Evolutionary conservation across 2,329 filamentous ascomycete genomes (phyloP).

Genomic region (Nothophoma quercina): DNA sequence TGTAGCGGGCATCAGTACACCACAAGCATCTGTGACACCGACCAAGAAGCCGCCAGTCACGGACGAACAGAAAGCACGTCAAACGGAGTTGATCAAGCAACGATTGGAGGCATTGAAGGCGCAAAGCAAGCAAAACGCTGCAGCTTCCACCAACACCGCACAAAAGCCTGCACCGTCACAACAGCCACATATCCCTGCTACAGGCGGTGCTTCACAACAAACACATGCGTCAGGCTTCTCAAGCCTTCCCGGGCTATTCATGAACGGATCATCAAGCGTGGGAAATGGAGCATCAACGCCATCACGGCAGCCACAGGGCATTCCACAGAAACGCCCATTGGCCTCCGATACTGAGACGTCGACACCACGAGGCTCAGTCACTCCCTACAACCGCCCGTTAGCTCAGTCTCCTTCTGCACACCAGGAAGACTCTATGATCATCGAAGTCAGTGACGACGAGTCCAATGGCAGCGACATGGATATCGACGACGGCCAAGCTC

Average conservation of each 20-base stretch:
- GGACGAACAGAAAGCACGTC: constrained; percentile 61
- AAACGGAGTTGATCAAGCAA: constrained; percentile 78
- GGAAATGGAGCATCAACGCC: constrained; percentile 13
- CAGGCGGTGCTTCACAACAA: constrained; percentile 12
- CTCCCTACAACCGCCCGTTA: constrained; percentile 66
- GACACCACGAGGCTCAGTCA: constrained; percentile 33
- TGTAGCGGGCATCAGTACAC: constrained; percentile 18
- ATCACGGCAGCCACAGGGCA: constrained; percentile 14
- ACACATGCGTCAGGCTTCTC: constrained; percentile 34
- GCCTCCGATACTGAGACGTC: constrained; percentile 72
- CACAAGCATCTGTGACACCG: constrained; percentile 24
- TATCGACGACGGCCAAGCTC: constrained; percentile 62
- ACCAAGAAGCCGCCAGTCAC: constrained; percentile 27
- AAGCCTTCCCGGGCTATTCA: constrained; percentile 62
- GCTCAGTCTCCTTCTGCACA: constrained; percentile 59
- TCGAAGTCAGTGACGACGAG: constrained; percentile 83
- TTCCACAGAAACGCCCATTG: constrained; percentile 64
- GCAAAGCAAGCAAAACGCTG: constrained; percentile 22
- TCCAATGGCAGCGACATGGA: constrained; percentile 70
- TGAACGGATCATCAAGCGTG: constrained; percentile 44
- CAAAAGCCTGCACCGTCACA: constrained; percentile 4
- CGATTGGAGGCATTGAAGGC: constrained; percentile 72
- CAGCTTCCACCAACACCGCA: constrained; percentile 18
- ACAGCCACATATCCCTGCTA: constrained; percentile 9
- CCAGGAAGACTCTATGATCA: constrained; percentile 72